A percentile compares a stretch with the other conserved stretches of the same genome.
Conservation (phyloP, 202 grass and related monocot species). For the Schoenoplectus triqueter region DNA sequence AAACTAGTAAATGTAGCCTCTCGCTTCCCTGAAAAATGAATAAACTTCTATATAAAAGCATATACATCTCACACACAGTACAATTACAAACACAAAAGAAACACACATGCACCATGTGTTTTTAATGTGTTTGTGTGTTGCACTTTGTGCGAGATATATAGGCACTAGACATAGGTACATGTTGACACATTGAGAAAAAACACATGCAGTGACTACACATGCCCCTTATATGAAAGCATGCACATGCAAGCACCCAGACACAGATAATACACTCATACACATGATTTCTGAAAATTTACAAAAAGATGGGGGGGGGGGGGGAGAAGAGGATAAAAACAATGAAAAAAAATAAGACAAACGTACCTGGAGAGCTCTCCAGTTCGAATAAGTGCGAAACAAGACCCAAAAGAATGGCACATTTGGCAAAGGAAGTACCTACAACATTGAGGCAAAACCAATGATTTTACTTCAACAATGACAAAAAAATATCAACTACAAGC, state of each 20-base stretch:
- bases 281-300: too few species aligned
- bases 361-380: conserved; percentile 99
- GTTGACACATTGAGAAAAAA: neutral
- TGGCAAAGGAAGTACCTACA: conserved; percentile 91
- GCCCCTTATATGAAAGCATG: neutral
- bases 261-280: conserved; percentile 19
- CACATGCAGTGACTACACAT: neutral
- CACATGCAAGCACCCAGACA: neutral
- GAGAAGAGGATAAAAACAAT: neutral
- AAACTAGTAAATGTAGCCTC: conserved; percentile 76
- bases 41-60: conserved; percentile 33
- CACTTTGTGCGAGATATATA: neutral
- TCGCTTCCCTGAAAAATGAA: conserved; percentile 78
- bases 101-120: neutral
- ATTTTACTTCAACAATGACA: conserved; percentile 33
- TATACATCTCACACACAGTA: neutral
- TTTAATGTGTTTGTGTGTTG: too few species aligned
- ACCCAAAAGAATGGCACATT: conserved; percentile 95
- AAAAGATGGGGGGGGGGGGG: too few species aligned
- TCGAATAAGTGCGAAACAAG: conserved; percentile 93
- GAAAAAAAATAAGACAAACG: neutral
- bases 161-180: neutral
- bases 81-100: neutral
- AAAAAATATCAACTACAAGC: conserved; percentile 33
- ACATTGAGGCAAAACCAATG: conserved; percentile 25